Evolutionary conservation across 1,284 basidiomycete species (phyloP), one percentile per base, ranked within the genome.

Genomic region (Apiotrichum laibachii): DNA sequence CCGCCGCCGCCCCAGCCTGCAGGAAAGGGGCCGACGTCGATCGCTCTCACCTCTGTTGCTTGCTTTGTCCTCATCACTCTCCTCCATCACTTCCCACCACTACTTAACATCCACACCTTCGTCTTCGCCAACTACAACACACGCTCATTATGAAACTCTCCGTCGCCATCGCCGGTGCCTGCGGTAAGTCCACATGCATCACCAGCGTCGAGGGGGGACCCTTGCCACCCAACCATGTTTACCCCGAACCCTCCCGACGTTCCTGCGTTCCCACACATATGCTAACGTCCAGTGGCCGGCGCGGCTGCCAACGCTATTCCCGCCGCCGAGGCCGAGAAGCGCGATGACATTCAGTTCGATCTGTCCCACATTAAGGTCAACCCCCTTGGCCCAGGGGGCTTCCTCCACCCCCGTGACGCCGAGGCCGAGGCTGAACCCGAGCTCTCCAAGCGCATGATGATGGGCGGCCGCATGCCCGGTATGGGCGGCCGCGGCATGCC

Each of bases 141-240:
- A 59, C 53, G 40, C 52, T 59, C 57, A 13, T 51, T 51, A 59
- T 60, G 59, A 60, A 60, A 47, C 45, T 56, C 31, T 53, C 59
- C 16, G 43, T 60, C 47, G 59, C 55, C 42, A 26, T 56, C 40
- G 46, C 52, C 39, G 55, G 50, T 26, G 43, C 42, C 1, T 40
- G 56, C 5, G 59, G 59, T 60, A 16, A 52, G 59, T 60, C 1
- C 19, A 31, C 7, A 3, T 7, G 4, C 26, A 31, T 31, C 19
- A 11, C 26, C 1, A n/a, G 9, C 46, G 16, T 8, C 18, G 4
- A 16, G 40, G n/a, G 8, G 16, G 12, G 18, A 10, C 15, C 13
- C 2, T 39, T 34, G 52, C 52, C 52, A 53, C 43, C 52, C 42
- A 16, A 18, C 13, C 5, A 9, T 22, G n/a, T 31, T 31, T 31